Conservation (phyloP, 768 basidiomycete species). For the Suillus luteus region DNA sequence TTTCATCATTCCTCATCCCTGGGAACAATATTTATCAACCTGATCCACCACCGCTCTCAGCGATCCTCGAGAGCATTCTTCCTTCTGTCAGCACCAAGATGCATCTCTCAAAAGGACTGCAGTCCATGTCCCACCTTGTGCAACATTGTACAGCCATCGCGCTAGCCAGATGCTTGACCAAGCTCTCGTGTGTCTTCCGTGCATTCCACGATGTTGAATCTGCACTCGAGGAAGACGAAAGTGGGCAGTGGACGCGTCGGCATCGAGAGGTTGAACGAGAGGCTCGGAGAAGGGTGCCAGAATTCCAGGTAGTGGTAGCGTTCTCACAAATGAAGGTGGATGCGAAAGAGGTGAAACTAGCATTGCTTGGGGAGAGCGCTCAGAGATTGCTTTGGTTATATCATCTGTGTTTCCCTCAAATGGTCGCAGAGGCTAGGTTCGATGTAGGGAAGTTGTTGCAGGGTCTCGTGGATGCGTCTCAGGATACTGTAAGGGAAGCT, state of each 20-base stretch:
- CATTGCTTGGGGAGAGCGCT: slow-evolving; percentile 77
- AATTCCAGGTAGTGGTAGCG: slow-evolving; percentile 82
- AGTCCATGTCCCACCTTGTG: slow-evolving; percentile 70
- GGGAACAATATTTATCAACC: slow-evolving; percentile 56
- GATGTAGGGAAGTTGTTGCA: slow-evolving; percentile 81
- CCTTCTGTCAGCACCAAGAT: slow-evolving; percentile 71
- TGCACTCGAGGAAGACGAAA: slow-evolving; percentile 62
- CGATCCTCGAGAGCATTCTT: slow-evolving; percentile 76
- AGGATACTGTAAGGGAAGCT: slow-evolving; percentile 62
- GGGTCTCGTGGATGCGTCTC: slow-evolving; percentile 41
- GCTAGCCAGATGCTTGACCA: slow-evolving; percentile 72
- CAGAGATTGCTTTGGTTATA: slow-evolving; percentile 86
- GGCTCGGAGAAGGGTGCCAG: slow-evolving; percentile 75
- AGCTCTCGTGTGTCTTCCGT: slow-evolving; percentile 58
- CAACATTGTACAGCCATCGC: slow-evolving; percentile 84
- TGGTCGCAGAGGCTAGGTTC: slow-evolving; percentile 80
- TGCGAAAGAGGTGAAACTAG: slow-evolving; percentile 44
- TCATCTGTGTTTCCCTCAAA: slow-evolving; percentile 69
- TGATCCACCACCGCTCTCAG: slow-evolving; percentile 70
- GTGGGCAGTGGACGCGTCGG: slow-evolving; percentile 74
- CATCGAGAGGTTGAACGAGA: slow-evolving; percentile 74
- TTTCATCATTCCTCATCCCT: slow-evolving; percentile 58
- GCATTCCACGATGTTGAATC: slow-evolving; percentile 49
- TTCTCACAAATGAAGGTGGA: slow-evolving; percentile 61
- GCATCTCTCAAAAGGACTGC: slow-evolving; percentile 81